Conservation (phyloP, 1,284 basidiomycete species). For the Leucoagaricus sp. region DNA sequence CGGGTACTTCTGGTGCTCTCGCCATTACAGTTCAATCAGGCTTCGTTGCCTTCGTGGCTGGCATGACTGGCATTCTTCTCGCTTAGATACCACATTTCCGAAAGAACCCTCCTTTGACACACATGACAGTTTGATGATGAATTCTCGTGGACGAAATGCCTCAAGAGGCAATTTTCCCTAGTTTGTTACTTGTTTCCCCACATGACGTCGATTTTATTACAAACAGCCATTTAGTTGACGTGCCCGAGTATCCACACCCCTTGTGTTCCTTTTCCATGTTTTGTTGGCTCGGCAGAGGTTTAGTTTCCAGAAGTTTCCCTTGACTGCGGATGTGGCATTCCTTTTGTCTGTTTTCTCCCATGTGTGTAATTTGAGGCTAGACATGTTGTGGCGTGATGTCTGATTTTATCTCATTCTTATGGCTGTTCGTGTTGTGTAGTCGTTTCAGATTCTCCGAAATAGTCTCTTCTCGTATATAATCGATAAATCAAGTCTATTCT, state of each 20-base stretch:
- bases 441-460: too few species aligned
- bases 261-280: background rate
- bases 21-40: conserved; percentile 11
- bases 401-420: background rate
- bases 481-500: too few species aligned
- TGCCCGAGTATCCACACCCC: background rate
- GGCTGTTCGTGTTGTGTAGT: too few species aligned
- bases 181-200: background rate
- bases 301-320: background rate
- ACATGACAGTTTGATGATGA: background rate
- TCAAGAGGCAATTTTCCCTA: background rate
- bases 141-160: background rate
- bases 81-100: conserved; percentile 1
- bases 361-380: background rate
- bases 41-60: conserved; percentile 13
- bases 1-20: conserved; percentile 5
- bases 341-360: conserved; percentile 3
- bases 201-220: background rate
- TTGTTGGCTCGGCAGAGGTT: background rate
- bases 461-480: too few species aligned
- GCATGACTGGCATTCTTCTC: conserved; percentile 7
- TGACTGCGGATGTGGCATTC: background rate
- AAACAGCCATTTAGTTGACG: too few species aligned
- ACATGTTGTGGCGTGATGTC: background rate
- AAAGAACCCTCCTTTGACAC: background rate